A percentile compares a stretch with the other conserved stretches of the same genome.
These are phyloP conservation scores for Nidula microcarpa DNA, from an alignment of 768 basidiomycete species.

Conservation along the genomic window DNA sequence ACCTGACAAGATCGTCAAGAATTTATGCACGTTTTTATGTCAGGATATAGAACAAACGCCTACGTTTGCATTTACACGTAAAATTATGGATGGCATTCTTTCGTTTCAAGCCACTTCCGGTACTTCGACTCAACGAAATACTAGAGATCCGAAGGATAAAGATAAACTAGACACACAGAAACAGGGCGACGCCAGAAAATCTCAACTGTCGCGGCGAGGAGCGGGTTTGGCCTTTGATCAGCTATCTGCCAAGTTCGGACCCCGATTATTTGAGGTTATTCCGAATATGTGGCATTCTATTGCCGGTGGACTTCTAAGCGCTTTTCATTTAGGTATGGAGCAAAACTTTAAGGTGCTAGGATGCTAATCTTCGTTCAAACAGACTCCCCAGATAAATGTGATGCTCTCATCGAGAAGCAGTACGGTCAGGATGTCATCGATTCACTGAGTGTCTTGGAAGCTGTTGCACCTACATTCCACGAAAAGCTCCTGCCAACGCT, in stretches of 20 bases:
- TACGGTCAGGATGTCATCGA: conserved; percentile 91
- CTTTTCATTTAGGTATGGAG: conserved; percentile 36
- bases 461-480: conserved; percentile 75
- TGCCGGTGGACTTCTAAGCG: conserved; percentile 69
- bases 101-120: conserved; percentile 56
- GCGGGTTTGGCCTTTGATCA: conserved; percentile 80
- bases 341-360: conserved; percentile 35
- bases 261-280: conserved; percentile 68
- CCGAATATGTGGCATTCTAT: conserved; percentile 96
- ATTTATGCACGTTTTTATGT: conserved; percentile 94
- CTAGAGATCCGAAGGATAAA: conserved; percentile 39
- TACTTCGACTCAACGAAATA: conserved; percentile 18
- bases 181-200: conserved; percentile 55
- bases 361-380: conserved; percentile 1
- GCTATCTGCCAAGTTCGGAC: conserved; percentile 74
- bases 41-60: conserved; percentile 89
- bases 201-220: conserved; percentile 78
- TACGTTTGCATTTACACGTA: conserved; percentile 71
- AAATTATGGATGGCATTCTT: conserved; percentile 67
- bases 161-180: conserved; percentile 34
- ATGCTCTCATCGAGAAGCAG: conserved; percentile 64
- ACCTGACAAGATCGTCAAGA: conserved; percentile 94
- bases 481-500: conserved; percentile 67
- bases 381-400: conserved; percentile 59
- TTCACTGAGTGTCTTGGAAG: conserved; percentile 84